These are phyloP conservation scores for Calycina herbarum DNA, from an alignment of 2,329 filamentous ascomycete genomes.

Conservation along the genomic window DNA sequence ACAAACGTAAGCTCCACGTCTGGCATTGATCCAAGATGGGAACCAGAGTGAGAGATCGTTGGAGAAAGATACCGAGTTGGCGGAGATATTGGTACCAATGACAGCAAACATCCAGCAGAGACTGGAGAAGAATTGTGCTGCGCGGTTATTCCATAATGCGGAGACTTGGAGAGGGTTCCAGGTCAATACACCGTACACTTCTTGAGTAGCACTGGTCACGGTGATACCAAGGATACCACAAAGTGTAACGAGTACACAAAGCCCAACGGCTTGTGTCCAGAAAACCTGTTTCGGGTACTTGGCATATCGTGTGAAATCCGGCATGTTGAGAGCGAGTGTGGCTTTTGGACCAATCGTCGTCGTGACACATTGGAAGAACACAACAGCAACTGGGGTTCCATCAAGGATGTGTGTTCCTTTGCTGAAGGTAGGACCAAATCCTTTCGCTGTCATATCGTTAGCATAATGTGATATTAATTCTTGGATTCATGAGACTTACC, in stretches of 20 bases:
- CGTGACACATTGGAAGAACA: slow-evolving; percentile 28
- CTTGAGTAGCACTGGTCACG: slow-evolving; percentile 30
- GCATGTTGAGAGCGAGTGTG: slow-evolving; percentile 36
- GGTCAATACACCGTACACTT: slow-evolving; percentile 32
- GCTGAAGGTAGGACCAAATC: slow-evolving; percentile 28
- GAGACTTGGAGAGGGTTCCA: slow-evolving; percentile 33
- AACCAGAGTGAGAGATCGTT: slow-evolving; percentile 47
- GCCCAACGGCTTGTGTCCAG: slow-evolving; percentile 29
- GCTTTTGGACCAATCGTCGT: slow-evolving; percentile 28
- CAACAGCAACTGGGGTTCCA: slow-evolving; percentile 22
- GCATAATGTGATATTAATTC: background rate
- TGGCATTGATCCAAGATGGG: slow-evolving; percentile 51
- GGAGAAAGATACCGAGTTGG: slow-evolving; percentile 39
- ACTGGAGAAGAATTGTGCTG: slow-evolving; percentile 36
- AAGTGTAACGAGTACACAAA: slow-evolving; percentile 30
- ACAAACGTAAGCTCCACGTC: slow-evolving; percentile 46
- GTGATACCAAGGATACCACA: slow-evolving; percentile 31
- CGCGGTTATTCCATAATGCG: slow-evolving; percentile 30
- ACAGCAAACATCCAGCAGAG: slow-evolving; percentile 34
- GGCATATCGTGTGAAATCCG: slow-evolving; percentile 36
- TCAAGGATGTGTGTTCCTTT: slow-evolving; percentile 25
- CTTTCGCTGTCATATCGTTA: slow-evolving; percentile 20
- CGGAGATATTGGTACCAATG: slow-evolving; percentile 43
- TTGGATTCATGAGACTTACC: slow-evolving; percentile 13
- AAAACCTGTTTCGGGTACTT: slow-evolving; percentile 28